These are phyloP conservation scores for Sugiyamaella castrensis DNA, from an alignment of 1,139 yeast species.

Conservation along the genomic window DNA sequence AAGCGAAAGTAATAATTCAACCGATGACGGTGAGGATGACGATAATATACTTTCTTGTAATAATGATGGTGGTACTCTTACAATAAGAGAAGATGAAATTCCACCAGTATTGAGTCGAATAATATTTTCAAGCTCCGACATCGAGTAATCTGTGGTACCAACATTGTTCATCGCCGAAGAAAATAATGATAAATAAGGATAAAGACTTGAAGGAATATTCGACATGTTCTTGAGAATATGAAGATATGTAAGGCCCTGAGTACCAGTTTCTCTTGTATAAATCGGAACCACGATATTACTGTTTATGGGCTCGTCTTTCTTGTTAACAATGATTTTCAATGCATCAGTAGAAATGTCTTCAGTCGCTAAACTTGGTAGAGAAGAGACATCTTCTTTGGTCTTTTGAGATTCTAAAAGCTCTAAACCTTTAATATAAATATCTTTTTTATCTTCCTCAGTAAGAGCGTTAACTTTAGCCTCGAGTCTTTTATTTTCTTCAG, in stretches of 20 bases:
- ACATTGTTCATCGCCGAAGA: constrained; percentile 76
- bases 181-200: constrained; percentile 73
- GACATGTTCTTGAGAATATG: constrained; percentile 37
- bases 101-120: constrained; percentile 88
- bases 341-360: constrained; percentile 67
- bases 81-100: constrained; percentile 55
- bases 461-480: constrained; percentile 45
- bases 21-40: constrained; percentile 24
- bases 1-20: constrained; percentile 49
- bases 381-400: constrained; percentile 66
- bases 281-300: constrained; percentile 14
- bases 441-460: constrained; percentile 54
- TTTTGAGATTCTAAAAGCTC: constrained; percentile 61
- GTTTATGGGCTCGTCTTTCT: constrained; percentile 3
- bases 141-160: constrained; percentile 69
- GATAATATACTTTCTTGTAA: background rate
- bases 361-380: constrained; percentile 72
- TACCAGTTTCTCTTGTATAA: constrained; percentile 36
- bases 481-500: constrained; percentile 59
- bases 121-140: constrained; percentile 80
- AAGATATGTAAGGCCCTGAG: constrained; percentile 34
- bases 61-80: constrained; percentile 51
- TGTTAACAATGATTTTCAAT: constrained; percentile 39
- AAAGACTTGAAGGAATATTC: constrained; percentile 54
- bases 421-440: constrained; percentile 58